These are phyloP conservation scores for Zasmidium citrigriseum DNA, from an alignment of 2,329 filamentous ascomycete genomes.

Conservation along the genomic window DNA sequence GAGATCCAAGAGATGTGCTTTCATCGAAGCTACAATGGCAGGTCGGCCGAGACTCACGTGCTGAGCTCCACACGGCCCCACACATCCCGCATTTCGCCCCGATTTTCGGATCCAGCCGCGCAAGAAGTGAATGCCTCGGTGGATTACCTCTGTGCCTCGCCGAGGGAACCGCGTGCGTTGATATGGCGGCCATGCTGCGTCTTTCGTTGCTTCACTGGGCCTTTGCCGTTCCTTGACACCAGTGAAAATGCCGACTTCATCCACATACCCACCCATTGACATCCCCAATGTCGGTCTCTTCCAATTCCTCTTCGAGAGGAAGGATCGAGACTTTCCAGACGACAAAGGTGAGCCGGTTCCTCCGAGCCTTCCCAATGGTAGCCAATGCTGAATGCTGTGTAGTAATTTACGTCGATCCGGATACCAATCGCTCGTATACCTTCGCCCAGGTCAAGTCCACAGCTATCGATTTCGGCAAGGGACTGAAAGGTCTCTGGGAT, in stretches of 20 bases:
- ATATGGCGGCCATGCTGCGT: background rate
- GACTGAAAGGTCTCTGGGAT: slow-evolving; percentile 70
- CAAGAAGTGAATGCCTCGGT: background rate
- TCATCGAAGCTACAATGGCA: too few species aligned
- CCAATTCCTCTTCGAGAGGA: slow-evolving; percentile 72
- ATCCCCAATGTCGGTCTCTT: slow-evolving; percentile 78
- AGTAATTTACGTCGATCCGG: slow-evolving; percentile 78
- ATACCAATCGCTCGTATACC: slow-evolving; percentile 69
- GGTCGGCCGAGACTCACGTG: too few species aligned
- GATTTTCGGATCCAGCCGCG: too few species aligned
- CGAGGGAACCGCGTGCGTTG: too few species aligned
- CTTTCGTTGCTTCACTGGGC: background rate
- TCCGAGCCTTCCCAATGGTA: background rate
- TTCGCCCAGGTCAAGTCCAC: slow-evolving; percentile 65
- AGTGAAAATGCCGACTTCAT: background rate
- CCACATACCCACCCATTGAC: slow-evolving; percentile 58
- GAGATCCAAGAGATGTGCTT: too few species aligned
- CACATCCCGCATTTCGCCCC: too few species aligned
- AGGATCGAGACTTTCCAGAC: slow-evolving; percentile 67
- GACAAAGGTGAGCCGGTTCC: slow-evolving; percentile 68
- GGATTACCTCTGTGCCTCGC: background rate
- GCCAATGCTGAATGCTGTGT: slow-evolving; percentile 8
- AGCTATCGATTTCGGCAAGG: slow-evolving; percentile 75
- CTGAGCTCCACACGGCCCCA: too few species aligned
- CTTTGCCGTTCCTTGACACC: background rate